These are phyloP conservation scores for Pyracantha coccinea DNA, from an alignment of 331 rosid genomes.

Conservation along the genomic window DNA sequence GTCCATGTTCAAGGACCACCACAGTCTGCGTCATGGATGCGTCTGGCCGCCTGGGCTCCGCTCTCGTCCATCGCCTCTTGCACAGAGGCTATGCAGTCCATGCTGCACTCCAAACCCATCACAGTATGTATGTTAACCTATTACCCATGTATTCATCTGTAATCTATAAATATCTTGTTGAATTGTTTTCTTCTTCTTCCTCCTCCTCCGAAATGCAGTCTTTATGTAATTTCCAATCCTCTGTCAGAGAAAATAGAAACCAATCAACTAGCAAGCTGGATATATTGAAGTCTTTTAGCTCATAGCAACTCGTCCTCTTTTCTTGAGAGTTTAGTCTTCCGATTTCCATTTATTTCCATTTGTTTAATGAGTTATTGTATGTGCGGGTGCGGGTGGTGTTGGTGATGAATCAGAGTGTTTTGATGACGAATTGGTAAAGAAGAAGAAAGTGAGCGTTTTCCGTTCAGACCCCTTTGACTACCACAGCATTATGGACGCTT, in stretches of 20 bases:
- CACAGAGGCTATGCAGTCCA: constrained; percentile 32
- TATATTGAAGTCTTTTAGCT: neutral
- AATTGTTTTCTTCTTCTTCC: neutral
- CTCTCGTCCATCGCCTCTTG: constrained; percentile 18
- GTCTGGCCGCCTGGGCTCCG: constrained; percentile 17
- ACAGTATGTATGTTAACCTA: neutral
- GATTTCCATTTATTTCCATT: neutral
- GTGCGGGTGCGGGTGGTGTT: neutral
- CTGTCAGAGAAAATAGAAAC: neutral
- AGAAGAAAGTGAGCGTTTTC: constrained; percentile 17
- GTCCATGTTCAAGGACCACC: constrained; percentile 1
- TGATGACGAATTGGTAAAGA: neutral
- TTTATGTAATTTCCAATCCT: neutral
- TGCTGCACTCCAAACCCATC: constrained; percentile 20
- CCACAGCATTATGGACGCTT: constrained; percentile 22
- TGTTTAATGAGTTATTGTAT: neutral
- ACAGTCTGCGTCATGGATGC: constrained; percentile 32
- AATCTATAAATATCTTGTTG: neutral
- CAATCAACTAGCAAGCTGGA: neutral
- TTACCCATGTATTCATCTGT: neutral
- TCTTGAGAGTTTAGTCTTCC: neutral
- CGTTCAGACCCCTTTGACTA: constrained; percentile 22
- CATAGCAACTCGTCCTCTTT: no score
- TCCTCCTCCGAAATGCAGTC: neutral
- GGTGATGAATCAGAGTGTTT: constrained; percentile 4